Conservation (phyloP, 2,329 filamentous ascomycete species). For the Aureobasidium subglaciale region DNA sequence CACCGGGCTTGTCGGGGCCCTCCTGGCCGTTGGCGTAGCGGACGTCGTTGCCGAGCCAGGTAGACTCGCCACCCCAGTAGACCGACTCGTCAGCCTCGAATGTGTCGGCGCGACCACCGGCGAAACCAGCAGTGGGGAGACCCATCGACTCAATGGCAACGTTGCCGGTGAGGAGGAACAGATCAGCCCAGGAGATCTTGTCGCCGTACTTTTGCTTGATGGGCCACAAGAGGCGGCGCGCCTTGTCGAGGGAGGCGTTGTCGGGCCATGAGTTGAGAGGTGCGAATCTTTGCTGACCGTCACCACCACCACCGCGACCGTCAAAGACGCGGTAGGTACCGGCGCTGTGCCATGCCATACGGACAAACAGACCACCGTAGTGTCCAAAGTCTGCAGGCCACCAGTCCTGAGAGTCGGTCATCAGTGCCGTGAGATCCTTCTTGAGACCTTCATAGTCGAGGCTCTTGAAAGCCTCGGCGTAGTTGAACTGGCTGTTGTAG, state of each 20-base stretch:
- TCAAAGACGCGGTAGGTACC: constrained; percentile 71
- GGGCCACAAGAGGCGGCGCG: constrained; percentile 69
- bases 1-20: constrained; percentile 38
- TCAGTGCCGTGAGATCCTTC: constrained; percentile 62
- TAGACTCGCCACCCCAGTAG: constrained; percentile 70
- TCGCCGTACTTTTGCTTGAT: constrained; percentile 80
- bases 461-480: constrained; percentile 63
- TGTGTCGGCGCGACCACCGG: constrained; percentile 62
- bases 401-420: constrained; percentile 74
- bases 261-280: constrained; percentile 79
- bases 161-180: constrained; percentile 65
- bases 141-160: constrained; percentile 73
- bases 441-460: constrained; percentile 65
- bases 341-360: constrained; percentile 74
- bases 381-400: constrained; percentile 79
- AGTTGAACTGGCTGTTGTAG: constrained; percentile 58
- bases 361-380: constrained; percentile 73
- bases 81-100: constrained; percentile 70
- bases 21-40: constrained; percentile 54
- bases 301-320: constrained; percentile 66
- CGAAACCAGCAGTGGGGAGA: constrained; percentile 66
- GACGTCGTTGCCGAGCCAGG: constrained; percentile 68
- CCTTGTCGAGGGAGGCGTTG: constrained; percentile 73
- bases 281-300: constrained; percentile 71
- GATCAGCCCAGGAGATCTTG: constrained; percentile 75